Conservation (phyloP, 2,329 filamentous ascomycete genomes). For the Diaporthe sp. region DNA sequence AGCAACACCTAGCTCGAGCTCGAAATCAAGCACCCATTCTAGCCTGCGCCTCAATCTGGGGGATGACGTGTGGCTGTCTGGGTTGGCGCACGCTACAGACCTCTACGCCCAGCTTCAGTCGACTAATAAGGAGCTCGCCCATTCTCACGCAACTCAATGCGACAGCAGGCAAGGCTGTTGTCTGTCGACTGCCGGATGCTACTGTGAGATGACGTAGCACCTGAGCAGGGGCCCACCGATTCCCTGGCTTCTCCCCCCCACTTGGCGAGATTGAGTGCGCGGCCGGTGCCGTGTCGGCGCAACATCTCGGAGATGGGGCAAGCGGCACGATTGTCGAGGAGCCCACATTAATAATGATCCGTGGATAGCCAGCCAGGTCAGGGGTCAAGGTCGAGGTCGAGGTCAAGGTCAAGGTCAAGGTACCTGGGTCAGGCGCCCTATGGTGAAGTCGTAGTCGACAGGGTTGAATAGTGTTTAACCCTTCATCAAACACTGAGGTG, state of each 20-base stretch:
- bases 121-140: background rate
- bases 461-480: constrained; percentile 10
- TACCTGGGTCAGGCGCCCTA: background rate
- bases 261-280: constrained; percentile 29
- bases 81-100: background rate
- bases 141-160: constrained; percentile 4
- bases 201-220: constrained; percentile 33
- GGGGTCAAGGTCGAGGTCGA: background rate
- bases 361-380: constrained; percentile 27
- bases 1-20: background rate
- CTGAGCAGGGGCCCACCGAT: constrained; percentile 19
- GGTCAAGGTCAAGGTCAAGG: constrained; percentile 11
- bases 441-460: constrained; percentile 1
- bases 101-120: background rate
- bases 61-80: constrained; percentile 21
- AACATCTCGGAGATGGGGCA: constrained; percentile 19
- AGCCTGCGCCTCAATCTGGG: background rate
- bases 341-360: constrained; percentile 23
- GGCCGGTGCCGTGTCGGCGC: constrained; percentile 31
- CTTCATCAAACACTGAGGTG: constrained; percentile 5
- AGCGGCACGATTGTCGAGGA: constrained; percentile 29
- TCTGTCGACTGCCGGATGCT: constrained; percentile 22
- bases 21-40: constrained; percentile 1
- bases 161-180: constrained; percentile 18
- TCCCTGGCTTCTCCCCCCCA: background rate